Evolutionary conservation across 2,329 filamentous ascomycete species (phyloP).

Genomic region (Zymoseptoria crescenta): DNA sequence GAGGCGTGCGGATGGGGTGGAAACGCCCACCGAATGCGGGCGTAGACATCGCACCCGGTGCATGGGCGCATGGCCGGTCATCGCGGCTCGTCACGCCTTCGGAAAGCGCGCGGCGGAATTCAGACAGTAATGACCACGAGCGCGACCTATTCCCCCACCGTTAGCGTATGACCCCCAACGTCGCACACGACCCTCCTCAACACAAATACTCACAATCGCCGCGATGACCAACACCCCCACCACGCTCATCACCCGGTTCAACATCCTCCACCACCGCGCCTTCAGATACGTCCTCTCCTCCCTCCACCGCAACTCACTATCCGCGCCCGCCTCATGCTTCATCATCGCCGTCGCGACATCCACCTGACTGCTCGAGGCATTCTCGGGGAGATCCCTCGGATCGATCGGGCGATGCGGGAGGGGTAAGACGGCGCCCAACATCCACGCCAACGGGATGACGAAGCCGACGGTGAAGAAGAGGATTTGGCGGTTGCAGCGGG

Average conservation of each 20-base stretch:
- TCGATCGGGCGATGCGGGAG: constrained; percentile 23
- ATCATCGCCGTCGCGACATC: constrained; percentile 24
- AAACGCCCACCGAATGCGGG: too few species aligned
- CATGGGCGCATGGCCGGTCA: too few species aligned
- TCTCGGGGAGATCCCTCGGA: constrained; percentile 18
- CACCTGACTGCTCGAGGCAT: constrained; percentile 16
- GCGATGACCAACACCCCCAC: constrained; percentile 29
- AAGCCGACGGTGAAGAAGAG: constrained; percentile 31
- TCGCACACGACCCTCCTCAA: background rate
- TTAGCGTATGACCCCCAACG: background rate
- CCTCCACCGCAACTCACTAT: constrained; percentile 24
- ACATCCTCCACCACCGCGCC: constrained; percentile 31
- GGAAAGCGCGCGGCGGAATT: too few species aligned
- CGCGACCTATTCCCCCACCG: constrained; percentile 22
- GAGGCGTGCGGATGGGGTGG: too few species aligned
- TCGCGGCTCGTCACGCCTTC: too few species aligned
- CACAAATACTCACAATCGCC: constrained; percentile 28
- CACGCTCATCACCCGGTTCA: constrained; percentile 33
- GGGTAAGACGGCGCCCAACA: constrained; percentile 29
- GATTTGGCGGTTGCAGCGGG: constrained; percentile 30
- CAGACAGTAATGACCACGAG: constrained; percentile 27
- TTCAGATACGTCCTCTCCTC: constrained; percentile 28
- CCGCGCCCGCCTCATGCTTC: constrained; percentile 23
- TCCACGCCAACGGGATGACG: constrained; percentile 30
- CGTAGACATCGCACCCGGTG: too few species aligned